phyloP scores from a whole-genome alignment of 768 basidiomycete genomes.

The Boletus pseudo-olivaceus region DNA sequence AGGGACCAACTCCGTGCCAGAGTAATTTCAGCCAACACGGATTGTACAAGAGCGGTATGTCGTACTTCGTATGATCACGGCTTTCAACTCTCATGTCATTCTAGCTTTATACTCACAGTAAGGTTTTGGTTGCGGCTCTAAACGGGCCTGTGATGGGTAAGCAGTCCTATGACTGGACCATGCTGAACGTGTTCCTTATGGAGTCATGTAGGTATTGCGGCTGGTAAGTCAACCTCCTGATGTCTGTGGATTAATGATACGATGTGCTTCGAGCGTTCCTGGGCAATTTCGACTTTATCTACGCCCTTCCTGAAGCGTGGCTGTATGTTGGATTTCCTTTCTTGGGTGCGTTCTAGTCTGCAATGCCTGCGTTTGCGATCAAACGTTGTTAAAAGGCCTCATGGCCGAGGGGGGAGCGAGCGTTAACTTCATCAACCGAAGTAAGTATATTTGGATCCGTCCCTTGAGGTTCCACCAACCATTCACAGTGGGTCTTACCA shows the following conservation, averaged over 20 bases:
- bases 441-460: conserved; percentile 34
- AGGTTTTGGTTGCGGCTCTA: conserved; percentile 65
- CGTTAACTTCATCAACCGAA: conserved; percentile 62
- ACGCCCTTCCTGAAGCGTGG: conserved; percentile 58
- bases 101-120: conserved; percentile 66
- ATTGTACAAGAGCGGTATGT: conserved; percentile 62
- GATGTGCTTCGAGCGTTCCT: conserved; percentile 46
- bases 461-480: not conserved
- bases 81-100: not conserved
- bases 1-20: conserved; percentile 46
- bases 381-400: conserved; percentile 42
- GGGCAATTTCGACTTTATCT: conserved; percentile 77
- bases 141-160: conserved; percentile 77
- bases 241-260: not conserved
- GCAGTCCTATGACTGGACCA: not conserved
- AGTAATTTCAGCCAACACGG: conserved; percentile 52
- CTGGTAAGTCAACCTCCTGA: conserved; percentile 38
- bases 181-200: conserved; percentile 3
- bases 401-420: conserved; percentile 68
- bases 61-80: not conserved
- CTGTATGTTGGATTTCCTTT: conserved; percentile 67
- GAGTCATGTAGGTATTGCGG: conserved; percentile 51
- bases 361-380: not conserved
- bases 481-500: conserved; percentile 59
- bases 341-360: conserved; percentile 37